These are phyloP conservation scores for Scedosporium apiospermum DNA, from an alignment of 2,329 filamentous ascomycete species.

Conservation along the genomic window DNA sequence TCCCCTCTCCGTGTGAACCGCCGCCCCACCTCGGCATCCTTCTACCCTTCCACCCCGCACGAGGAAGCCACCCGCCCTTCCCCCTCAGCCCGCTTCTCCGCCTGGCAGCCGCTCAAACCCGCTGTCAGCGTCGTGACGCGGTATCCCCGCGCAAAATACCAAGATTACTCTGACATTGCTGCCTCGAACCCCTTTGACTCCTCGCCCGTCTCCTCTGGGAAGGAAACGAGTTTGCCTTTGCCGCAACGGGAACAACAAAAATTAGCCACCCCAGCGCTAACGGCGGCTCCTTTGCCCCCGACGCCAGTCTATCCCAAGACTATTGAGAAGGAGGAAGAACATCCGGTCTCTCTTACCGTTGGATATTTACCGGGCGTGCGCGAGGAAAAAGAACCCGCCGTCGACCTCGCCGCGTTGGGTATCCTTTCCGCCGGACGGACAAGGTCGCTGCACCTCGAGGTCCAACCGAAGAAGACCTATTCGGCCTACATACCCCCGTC, in stretches of 20 bases:
- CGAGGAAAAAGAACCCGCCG: neutral
- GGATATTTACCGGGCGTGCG: neutral
- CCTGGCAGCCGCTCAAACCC: constrained; percentile 1
- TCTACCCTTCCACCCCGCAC: neutral
- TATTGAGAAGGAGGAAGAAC: too few relatives aligned
- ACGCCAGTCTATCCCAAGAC: too few relatives aligned
- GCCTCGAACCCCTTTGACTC: constrained; percentile 8
- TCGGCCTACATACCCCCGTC: neutral
- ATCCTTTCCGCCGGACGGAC: neutral
- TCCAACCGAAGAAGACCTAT: neutral
- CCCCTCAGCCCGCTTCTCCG: neutral
- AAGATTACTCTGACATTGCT: constrained; percentile 11
- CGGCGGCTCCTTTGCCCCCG: neutral
- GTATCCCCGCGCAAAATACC: constrained; percentile 10
- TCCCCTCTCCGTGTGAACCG: neutral
- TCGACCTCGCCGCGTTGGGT: neutral
- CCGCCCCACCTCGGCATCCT: neutral
- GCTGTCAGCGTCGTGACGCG: constrained; percentile 8
- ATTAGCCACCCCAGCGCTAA: neutral
- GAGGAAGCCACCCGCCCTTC: neutral
- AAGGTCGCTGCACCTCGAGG: neutral
- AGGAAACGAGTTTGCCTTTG: neutral
- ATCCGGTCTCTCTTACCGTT: neutral
- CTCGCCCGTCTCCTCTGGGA: neutral
- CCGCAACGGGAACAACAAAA: too few relatives aligned